Evolutionary conservation across 2,329 filamentous ascomycete genomes (phyloP).

Genomic region (Pseudophaeomoniella oleicola): DNA sequence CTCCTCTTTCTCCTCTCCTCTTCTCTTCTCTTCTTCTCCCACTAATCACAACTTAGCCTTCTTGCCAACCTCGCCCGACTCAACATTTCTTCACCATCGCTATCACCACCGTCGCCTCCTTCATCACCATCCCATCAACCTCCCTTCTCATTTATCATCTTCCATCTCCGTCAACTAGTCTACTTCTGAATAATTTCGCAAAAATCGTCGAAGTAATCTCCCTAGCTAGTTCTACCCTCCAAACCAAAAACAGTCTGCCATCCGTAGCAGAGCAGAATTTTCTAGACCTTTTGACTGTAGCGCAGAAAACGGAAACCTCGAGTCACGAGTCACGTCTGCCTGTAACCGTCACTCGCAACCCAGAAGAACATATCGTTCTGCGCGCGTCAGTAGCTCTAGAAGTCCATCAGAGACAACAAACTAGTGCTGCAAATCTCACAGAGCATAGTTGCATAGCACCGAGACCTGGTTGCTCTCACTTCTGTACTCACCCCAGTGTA

Average conservation of each 20-base stretch:
- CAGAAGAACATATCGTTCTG: constrained; percentile 1
- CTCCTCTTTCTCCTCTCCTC: constrained; percentile 5
- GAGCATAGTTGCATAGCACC: background rate
- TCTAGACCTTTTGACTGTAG: background rate
- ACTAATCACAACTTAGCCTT: too few relatives aligned
- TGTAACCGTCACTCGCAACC: background rate
- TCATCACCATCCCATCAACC: constrained; percentile 5
- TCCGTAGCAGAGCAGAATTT: background rate
- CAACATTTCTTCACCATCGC: constrained; percentile 3
- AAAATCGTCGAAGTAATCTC: background rate
- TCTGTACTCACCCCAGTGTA: constrained; percentile 7
- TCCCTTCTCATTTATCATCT: constrained; percentile 6
- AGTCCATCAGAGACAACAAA: too few relatives aligned
- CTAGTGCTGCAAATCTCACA: too few relatives aligned
- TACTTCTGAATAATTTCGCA: too few relatives aligned
- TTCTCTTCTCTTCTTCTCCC: too few relatives aligned
- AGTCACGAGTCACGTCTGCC: constrained; percentile 1
- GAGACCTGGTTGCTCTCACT: constrained; percentile 5
- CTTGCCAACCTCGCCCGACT: too few relatives aligned
- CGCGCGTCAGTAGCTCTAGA: background rate
- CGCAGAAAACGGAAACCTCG: background rate
- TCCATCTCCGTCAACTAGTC: background rate
- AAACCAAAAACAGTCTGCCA: background rate
- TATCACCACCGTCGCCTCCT: constrained; percentile 7
- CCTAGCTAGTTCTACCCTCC: too few relatives aligned